These are phyloP conservation scores for Tuber calosporum DNA, from an alignment of 495 filamentous ascomycete genomes.

Conservation along the genomic window DNA sequence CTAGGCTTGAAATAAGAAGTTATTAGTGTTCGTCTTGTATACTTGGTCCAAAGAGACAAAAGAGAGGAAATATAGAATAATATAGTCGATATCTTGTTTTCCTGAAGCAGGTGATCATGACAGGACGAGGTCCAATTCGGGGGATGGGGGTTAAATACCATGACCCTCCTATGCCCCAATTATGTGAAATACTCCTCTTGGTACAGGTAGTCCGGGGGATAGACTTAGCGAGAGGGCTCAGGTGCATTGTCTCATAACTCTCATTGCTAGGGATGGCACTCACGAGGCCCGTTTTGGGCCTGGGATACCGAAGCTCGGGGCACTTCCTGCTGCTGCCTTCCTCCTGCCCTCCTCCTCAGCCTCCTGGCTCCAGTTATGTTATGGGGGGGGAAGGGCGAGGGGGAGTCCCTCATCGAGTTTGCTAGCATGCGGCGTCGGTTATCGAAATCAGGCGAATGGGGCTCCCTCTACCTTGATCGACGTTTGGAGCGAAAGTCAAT, in stretches of 20 bases:
- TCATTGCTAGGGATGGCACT: background rate
- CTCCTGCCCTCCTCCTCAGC: conserved; percentile 14
- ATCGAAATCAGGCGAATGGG: conserved; percentile 13
- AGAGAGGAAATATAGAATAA: background rate
- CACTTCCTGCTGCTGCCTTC: conserved; percentile 26
- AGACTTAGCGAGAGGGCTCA: conserved; percentile 2
- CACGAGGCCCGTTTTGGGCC: background rate
- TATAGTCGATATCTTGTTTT: conserved; percentile 13
- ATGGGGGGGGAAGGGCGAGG: background rate
- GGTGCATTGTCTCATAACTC: conserved; percentile 3
- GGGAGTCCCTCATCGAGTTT: background rate
- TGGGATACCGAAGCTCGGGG: conserved; percentile 6
- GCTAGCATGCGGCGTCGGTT: background rate
- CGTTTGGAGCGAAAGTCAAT: conserved; percentile 7
- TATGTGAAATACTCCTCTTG: background rate
- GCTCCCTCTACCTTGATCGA: conserved; percentile 10
- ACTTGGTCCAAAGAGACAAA: background rate
- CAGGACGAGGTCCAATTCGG: conserved; percentile 26
- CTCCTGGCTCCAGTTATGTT: conserved; percentile 14
- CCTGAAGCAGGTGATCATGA: conserved; percentile 21
- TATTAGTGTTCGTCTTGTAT: background rate
- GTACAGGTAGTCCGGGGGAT: background rate
- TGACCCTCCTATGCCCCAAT: background rate
- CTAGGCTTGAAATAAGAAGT: conserved; percentile 9
- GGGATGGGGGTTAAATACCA: conserved; percentile 31